phyloP scores from a whole-genome alignment of 2,329 filamentous ascomycete genomes.

The Magnaporthiopsis incrustans region DNA sequence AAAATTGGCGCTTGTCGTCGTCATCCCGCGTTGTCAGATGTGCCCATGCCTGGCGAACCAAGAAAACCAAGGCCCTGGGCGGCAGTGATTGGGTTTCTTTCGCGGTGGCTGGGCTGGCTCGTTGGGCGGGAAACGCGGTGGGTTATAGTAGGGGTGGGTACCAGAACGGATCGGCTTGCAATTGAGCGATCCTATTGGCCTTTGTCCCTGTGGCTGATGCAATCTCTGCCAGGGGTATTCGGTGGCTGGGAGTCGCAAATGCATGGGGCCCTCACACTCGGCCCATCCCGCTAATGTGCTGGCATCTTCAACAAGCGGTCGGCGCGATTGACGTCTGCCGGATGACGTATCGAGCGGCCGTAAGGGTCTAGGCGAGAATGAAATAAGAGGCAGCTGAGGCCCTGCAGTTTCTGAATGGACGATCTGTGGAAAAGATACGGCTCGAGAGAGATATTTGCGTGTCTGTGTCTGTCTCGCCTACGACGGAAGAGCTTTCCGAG shows the following conservation, averaged over 20 bases:
- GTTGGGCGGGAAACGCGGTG: not conserved
- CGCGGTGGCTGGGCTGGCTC: not conserved
- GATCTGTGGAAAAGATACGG: no score
- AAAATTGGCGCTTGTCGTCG: not conserved
- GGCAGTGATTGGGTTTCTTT: not conserved
- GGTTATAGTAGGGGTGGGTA: not conserved
- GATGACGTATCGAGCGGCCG: not conserved
- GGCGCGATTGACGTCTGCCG: not conserved
- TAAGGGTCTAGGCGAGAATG: not conserved
- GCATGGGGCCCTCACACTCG: no score
- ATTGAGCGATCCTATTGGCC: not conserved
- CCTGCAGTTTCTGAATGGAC: no score
- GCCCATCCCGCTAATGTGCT: not conserved
- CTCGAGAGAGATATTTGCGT: no score
- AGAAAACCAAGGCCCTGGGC: not conserved
- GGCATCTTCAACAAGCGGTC: not conserved
- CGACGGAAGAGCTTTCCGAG: not conserved
- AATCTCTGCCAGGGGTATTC: not conserved
- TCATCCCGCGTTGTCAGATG: not conserved
- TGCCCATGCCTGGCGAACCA: no score
- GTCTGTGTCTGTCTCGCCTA: no score
- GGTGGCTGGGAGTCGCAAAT: not conserved
- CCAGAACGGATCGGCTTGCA: not conserved
- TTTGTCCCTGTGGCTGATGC: not conserved
- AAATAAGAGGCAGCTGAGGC: no score